Conservation (phyloP, 2,329 filamentous ascomycete genomes). For the Boeremia exigua region DNA sequence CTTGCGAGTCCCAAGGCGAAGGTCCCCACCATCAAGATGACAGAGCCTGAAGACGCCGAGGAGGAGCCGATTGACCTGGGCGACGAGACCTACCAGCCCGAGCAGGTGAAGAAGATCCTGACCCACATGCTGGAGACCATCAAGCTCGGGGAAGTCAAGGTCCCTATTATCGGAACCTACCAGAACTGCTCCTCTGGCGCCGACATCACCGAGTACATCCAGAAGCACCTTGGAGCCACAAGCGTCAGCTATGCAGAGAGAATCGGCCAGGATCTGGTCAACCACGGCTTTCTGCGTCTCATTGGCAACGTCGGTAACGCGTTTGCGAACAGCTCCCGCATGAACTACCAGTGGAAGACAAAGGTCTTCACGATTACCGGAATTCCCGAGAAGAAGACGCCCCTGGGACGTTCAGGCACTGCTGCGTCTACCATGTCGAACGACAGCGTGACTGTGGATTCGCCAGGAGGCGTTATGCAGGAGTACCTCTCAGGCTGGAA, state of each 20-base stretch:
- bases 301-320: conserved; percentile 93
- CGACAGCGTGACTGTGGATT: conserved; percentile 67
- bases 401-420: conserved; percentile 76
- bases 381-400: conserved; percentile 83
- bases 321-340: conserved; percentile 95
- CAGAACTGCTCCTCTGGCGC: conserved; percentile 89
- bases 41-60: conserved; percentile 67
- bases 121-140: conserved; percentile 85
- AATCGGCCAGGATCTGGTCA: conserved; percentile 91
- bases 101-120: conserved; percentile 90
- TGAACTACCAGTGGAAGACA: conserved; percentile 97
- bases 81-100: conserved; percentile 81
- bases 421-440: conserved; percentile 55
- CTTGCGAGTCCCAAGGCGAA: conserved; percentile 60
- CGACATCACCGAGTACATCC: conserved; percentile 95
- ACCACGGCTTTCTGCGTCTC: conserved; percentile 83
- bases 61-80: conserved; percentile 91
- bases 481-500: conserved; percentile 95
- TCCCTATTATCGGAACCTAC: conserved; percentile 93
- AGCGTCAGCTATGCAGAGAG: conserved; percentile 91
- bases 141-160: conserved; percentile 88
- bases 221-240: conserved; percentile 81
- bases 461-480: conserved; percentile 81
- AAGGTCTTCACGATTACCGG: conserved; percentile 89
- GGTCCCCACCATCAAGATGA: conserved; percentile 89